Base-by-base conservation (phyloP, 305 asterid genomes). In the Fraxinus sp. region DNA sequence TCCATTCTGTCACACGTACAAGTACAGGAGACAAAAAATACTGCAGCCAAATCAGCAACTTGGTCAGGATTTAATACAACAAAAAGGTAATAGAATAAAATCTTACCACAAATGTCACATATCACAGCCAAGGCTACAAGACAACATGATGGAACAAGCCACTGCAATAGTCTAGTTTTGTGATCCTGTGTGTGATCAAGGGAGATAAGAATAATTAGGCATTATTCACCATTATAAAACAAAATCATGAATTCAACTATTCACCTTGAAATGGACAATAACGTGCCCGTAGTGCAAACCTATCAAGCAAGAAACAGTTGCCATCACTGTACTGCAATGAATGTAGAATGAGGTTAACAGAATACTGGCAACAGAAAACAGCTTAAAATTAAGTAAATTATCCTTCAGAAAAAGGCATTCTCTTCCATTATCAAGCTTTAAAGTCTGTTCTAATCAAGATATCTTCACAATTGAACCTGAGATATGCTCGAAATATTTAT, bases 221-320 rank as follows among this genome's bases (percentile, higher is more conserved):
- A 39, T 76, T 46, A 71, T 26, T 77, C 59, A 33, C 7, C 0
- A 32, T 11, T 20, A 11, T 14, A 62, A 32, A 59, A 33, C 7
- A 16, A 26, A 32, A 66, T 16, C 57, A 39, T 26, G 77, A 39
- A 14, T 49, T 49, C 20, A 80, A 30, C 26, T 39, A 26, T 78
- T 26, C 84, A 92, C 95, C 97, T 92, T 91, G 84, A 88, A 92
- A 88, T 92, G 93, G 86, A 86, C 87, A 33, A 91, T 89, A 71
- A 87, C 73, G 77, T 92, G 97, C 70, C 97, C 97, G 16, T 80
- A 93, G 78, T 93, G 97, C 84, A 93, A 84, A 75, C 95, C 95
- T 7, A 90, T 66, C 85, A 93, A 83, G 87, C 93, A 90, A 18
- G 91, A 84, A 77, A 90, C 93, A 79, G 87, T 83, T 46, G 95